Evolutionary conservation across 495 filamentous ascomycete species (phyloP).

Genomic region (Beverwykella pulmonaria): DNA sequence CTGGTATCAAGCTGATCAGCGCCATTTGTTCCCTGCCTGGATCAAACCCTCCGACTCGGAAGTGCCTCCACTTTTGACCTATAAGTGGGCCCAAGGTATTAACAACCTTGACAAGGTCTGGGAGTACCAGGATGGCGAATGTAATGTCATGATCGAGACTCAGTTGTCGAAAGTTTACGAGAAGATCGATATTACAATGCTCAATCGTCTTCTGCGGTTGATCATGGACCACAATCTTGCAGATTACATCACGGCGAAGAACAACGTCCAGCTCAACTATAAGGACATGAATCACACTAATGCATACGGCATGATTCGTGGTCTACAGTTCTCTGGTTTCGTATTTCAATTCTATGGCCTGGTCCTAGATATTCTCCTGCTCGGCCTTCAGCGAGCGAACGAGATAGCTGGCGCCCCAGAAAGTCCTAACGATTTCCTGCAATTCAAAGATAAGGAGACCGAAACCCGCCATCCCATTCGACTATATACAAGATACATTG

Average conservation of each 20-base stretch:
- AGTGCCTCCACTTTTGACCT: constrained; percentile 92
- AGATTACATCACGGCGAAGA: constrained; percentile 99
- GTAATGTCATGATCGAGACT: constrained; percentile 99
- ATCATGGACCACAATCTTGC: constrained; percentile 99
- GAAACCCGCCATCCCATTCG: constrained; percentile 94
- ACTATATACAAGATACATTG: constrained; percentile 95
- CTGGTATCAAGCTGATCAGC: constrained; percentile 99
- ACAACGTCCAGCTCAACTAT: constrained; percentile 98
- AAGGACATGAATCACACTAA: constrained; percentile 99
- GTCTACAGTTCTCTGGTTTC: constrained; percentile 95
- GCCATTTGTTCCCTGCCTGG: constrained; percentile 97
- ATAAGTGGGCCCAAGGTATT: constrained; percentile 99
- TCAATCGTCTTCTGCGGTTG: constrained; percentile 88
- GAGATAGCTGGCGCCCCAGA: constrained; percentile 98
- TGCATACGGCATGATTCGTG: constrained; percentile 96
- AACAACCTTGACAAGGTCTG: constrained; percentile 98
- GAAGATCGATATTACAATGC: constrained; percentile 95
- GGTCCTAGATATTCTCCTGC: constrained; percentile 89
- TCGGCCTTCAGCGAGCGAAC: constrained; percentile 90
- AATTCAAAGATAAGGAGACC: constrained; percentile 88
- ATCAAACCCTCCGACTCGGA: constrained; percentile 99
- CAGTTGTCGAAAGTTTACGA: constrained; percentile 98
- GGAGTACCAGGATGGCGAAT: constrained; percentile 93
- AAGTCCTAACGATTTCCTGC: constrained; percentile 96
- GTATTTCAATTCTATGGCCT: constrained; percentile 99